Evolutionary conservation across 306 rosid genomes (phyloP), one percentile per base, ranked within the genome.

Genomic region (Albizia julibrissin): DNA sequence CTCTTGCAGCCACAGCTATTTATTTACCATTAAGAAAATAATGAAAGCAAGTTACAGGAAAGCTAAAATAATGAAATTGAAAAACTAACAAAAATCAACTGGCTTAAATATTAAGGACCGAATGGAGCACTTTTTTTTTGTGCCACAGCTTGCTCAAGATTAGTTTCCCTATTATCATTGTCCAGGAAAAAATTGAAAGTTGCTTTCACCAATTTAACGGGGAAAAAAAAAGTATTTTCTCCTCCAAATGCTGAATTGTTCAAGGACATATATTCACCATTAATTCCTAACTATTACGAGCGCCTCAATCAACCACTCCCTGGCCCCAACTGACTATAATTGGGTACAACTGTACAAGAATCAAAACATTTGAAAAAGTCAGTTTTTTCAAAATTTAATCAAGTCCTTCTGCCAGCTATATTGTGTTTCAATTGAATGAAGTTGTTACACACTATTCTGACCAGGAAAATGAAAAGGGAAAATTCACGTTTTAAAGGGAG

Each of bases 1-100:
- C 92, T 79, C 90, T 86, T 8, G 94, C 92, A 69, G 94, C 92
- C 82, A 91, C 83, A 52, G 91, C 92, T 89, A 72, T 82, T 71
- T n/a, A 72, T 79, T 79, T 75, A 46, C 81, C 78, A 79, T 59
- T n/a, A 47, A 69, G 43, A 52, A 84, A 49, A 62, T 47, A 65
- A 12, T n/a, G 54, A 5, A n/a, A 69, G 43, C 19, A 69, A 39
- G 5, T 12, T 22, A 40, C 43, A 22, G 54, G 21, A 42, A 11
- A 69, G 21, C 21, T 40, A 49, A 29, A 50, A 50, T 16, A 19
- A 11, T 39, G 21, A 62, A 2, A 69, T 22, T 24, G 40, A 21
- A 58, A 24, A n/a, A 49, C 75, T 43, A 44, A 13, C 22, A 6
- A 56, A 61, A 61, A 37, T 37, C 40, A 37, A 37, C 6, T 37